Evolutionary conservation across 2,329 filamentous ascomycete genomes (phyloP).

Genomic region (Domatiomyces globalis): DNA sequence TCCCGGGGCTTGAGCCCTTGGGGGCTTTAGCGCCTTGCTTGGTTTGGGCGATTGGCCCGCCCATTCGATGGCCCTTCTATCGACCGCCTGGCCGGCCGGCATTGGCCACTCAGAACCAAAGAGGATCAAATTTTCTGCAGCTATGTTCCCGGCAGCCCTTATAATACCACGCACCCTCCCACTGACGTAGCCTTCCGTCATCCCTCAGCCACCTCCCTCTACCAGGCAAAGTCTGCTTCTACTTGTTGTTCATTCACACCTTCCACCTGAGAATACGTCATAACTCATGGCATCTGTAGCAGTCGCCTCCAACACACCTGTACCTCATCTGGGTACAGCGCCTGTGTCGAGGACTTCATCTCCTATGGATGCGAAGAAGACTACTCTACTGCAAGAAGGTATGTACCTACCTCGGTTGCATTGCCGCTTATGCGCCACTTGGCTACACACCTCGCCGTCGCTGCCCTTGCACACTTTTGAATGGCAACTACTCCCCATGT

Average conservation of each 20-base stretch:
- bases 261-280: background rate
- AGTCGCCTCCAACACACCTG: background rate
- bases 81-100: background rate
- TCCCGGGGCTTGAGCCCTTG: background rate
- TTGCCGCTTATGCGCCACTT: background rate
- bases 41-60: background rate
- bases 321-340: constrained; percentile 13
- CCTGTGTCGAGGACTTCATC: constrained; percentile 24
- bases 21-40: background rate
- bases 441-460: background rate
- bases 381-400: constrained; percentile 28
- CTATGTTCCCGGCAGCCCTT: background rate
- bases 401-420: constrained; percentile 10
- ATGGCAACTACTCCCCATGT: background rate
- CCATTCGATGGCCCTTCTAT: background rate
- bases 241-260: background rate
- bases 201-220: constrained; percentile 1
- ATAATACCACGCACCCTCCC: background rate
- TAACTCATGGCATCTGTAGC: constrained; percentile 1
- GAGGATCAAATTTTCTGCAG: background rate
- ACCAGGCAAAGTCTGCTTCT: background rate
- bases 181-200: constrained; percentile 2
- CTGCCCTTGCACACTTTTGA: background rate
- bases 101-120: background rate
- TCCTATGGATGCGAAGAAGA: constrained; percentile 32